These are phyloP conservation scores for Pythium volutum DNA, from an alignment of 352 stramenopile species.

Conservation along the genomic window DNA sequence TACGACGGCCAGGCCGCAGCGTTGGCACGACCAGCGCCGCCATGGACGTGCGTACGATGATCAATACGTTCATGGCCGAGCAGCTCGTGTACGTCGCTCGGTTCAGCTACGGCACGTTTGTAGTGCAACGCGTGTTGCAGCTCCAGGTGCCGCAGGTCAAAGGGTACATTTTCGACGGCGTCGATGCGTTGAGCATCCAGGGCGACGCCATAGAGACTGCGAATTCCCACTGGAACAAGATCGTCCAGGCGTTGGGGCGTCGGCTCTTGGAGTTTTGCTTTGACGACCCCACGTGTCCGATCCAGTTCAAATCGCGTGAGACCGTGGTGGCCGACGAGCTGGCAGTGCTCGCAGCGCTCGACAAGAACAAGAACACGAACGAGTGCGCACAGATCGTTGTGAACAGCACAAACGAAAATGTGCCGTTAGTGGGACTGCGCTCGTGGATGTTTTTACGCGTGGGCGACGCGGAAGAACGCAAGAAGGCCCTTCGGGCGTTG, in stretches of 20 bases:
- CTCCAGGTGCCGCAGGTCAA: slow-evolving; percentile 10
- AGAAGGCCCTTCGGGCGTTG: too few species aligned
- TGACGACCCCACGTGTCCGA: slow-evolving; percentile 9
- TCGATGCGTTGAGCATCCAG: slow-evolving; percentile 10
- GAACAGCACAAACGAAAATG: not conserved
- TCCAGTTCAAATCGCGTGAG: slow-evolving; percentile 14
- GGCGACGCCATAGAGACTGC: slow-evolving; percentile 4
- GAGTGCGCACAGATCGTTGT: not conserved
- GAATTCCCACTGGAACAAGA: slow-evolving; percentile 22
- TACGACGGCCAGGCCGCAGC: slow-evolving; percentile 31
- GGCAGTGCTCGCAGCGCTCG: slow-evolving; percentile 2
- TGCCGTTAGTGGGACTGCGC: not conserved
- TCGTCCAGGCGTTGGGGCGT: not conserved
- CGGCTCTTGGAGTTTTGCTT: slow-evolving; percentile 22
- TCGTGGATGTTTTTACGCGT: not conserved
- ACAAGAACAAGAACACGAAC: slow-evolving; percentile 2
- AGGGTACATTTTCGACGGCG: slow-evolving; percentile 29
- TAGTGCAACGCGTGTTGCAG: slow-evolving; percentile 26
- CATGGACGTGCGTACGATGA: slow-evolving; percentile 31
- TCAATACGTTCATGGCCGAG: slow-evolving; percentile 19
- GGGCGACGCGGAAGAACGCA: too few species aligned
- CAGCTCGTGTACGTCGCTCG: slow-evolving; percentile 31
- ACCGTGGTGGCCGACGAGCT: slow-evolving; percentile 14
- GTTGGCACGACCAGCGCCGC: slow-evolving; percentile 43
- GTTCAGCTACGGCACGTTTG: slow-evolving; percentile 28